Conservation (phyloP, 345 rosid species). For the Linum usitatissimum region DNA sequence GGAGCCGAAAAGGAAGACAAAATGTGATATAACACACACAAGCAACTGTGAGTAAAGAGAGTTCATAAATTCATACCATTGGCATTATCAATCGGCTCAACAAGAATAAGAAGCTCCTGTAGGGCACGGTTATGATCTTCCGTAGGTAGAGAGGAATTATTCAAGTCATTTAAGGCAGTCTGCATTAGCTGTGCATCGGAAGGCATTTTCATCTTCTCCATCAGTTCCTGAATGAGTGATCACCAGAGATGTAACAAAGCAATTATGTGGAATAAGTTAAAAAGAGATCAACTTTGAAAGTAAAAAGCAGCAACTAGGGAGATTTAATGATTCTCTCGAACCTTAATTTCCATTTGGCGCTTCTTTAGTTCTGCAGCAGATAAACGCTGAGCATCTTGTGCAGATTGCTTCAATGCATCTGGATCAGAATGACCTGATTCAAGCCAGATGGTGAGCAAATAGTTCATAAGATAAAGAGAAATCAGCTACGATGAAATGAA, state of each 20-base stretch:
- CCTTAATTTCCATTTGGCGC: conserved; percentile 83
- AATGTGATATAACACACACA: neutral
- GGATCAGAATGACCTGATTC: conserved; percentile 83
- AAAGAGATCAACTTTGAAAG: neutral
- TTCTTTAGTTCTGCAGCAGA: conserved; percentile 54
- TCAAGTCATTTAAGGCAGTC: conserved; percentile 65
- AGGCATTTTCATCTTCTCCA: conserved; percentile 72
- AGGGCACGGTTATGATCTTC: conserved; percentile 73
- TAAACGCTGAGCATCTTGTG: conserved; percentile 51
- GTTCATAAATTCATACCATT: conserved; percentile 37
- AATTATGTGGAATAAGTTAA: neutral
- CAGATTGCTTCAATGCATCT: conserved; percentile 56
- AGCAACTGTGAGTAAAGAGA: neutral
- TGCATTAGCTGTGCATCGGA: conserved; percentile 79
- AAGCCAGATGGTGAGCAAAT: neutral
- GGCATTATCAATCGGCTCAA: conserved; percentile 90
- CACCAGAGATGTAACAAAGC: neutral
- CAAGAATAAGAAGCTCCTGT: conserved; percentile 72
- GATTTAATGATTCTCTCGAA: conserved; percentile 3
- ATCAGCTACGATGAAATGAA: neutral
- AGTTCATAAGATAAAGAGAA: neutral
- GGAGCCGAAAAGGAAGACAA: neutral
- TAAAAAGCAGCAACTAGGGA: neutral
- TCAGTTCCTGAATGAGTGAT: conserved; percentile 35
- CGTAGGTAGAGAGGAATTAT: conserved; percentile 54